Evolutionary conservation across 202 grass and related monocot genomes (phyloP), one percentile per base, ranked within the genome.

Genomic region (Elaeis oleifera): DNA sequence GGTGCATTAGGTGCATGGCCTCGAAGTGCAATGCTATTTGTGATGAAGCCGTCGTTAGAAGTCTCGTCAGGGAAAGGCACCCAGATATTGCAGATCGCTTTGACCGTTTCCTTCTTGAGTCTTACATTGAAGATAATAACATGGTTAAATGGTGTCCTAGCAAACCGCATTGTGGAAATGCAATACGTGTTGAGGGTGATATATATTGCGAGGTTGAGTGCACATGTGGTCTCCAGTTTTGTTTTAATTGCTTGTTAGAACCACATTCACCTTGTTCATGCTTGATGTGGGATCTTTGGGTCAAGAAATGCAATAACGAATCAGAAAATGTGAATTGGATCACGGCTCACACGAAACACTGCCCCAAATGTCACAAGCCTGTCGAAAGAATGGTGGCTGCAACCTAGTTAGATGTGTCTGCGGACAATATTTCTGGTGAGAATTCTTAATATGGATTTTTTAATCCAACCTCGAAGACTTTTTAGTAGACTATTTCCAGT

Each of bases 201-300:
- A 27, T 28, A 5, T 79, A 72, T 63, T 80, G 69, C 6, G 90
- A 90, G 65, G 75, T 96, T 4, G 67, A 82, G 39, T 96, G 87
- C 29, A 68, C 69, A 56, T 96, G 90, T 18, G 79, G 84, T 29
- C 32, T 77, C 49, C 65, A 74, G 50, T 96, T 96, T 69, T 96
- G 90, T 72, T 96, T 90, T 50, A 90, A 71, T 72, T 96, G 90
- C 3, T 69, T 57, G 50, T 76, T 49, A 21, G 66, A 71, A 18
- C 66, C 54, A 21, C 90, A 96, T 59, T 96, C 90, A 2, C 90
- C 90, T 1, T 90, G 83, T 69, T 76, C 90, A 1, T 96, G 90
- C 70, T 6, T 16, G 55, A 71, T 96, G 18, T 90, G 84, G 90
- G 73, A 71, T n/a, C 83, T 69, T 22, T 96, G 90, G 90, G 15